Conservation (phyloP, 345 rosid genomes). For the Cochlearia excelsa region DNA sequence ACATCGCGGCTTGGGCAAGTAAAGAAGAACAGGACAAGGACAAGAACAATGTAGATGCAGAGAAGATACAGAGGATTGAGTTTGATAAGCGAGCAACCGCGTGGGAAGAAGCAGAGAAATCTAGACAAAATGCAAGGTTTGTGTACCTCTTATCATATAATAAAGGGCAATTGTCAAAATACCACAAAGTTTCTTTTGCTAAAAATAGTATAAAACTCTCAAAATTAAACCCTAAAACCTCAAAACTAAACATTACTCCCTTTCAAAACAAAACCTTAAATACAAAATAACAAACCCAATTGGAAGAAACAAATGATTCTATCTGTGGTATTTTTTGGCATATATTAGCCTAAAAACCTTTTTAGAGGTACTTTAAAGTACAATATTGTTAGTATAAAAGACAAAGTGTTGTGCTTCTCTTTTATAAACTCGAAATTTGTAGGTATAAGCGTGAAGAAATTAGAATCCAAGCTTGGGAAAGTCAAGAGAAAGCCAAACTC, state of each 20-base stretch:
- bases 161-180: too few relatives aligned
- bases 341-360: too few relatives aligned
- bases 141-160: constrained; percentile 11
- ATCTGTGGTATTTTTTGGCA: too few relatives aligned
- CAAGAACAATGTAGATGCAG: constrained; percentile 20
- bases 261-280: too few relatives aligned
- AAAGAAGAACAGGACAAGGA: constrained; percentile 61
- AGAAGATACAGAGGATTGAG: constrained; percentile 42
- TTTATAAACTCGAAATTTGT: constrained; percentile 5
- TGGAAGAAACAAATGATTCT: background rate
- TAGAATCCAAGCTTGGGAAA: constrained; percentile 91
- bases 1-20: constrained; percentile 95
- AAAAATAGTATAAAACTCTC: too few relatives aligned
- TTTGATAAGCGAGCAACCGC: constrained; percentile 65
- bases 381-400: background rate
- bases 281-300: too few relatives aligned
- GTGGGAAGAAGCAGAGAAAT: constrained; percentile 95
- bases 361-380: too few relatives aligned
- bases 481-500: constrained; percentile 75
- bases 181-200: too few relatives aligned
- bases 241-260: too few relatives aligned
- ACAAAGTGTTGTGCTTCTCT: background rate
- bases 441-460: constrained; percentile 92
- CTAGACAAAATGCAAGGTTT: constrained; percentile 79
- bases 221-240: too few relatives aligned